A percentile compares a stretch with the other conserved stretches of the same genome.
These are phyloP conservation scores for Sporothrix inflata DNA, from an alignment of 2,329 filamentous ascomycete species.

Conservation along the genomic window DNA sequence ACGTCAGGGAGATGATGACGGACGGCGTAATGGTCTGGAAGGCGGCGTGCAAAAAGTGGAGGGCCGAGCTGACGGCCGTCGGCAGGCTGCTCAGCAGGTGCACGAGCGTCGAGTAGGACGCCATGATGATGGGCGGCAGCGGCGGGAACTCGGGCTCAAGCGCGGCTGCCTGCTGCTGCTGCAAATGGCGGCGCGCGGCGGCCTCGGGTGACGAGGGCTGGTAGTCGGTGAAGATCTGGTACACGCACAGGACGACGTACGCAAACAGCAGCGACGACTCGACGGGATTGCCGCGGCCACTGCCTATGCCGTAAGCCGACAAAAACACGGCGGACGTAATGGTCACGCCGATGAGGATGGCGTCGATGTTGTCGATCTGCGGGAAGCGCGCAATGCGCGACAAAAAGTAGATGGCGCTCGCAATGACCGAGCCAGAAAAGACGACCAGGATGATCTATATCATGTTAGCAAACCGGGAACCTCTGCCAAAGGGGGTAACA, in stretches of 20 bases:
- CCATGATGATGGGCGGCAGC: slow-evolving; percentile 97
- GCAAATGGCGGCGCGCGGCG: slow-evolving; percentile 58
- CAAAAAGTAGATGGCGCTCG: slow-evolving; percentile 91
- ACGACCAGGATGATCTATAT: slow-evolving; percentile 81
- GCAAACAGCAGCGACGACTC: slow-evolving; percentile 95
- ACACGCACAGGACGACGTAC: slow-evolving; percentile 97
- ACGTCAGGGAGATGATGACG: slow-evolving; percentile 91
- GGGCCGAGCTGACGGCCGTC: slow-evolving; percentile 77
- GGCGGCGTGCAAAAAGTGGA: slow-evolving; percentile 86
- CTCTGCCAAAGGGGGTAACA: no score
- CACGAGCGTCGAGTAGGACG: slow-evolving; percentile 89
- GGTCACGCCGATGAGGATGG: slow-evolving; percentile 86
- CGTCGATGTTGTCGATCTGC: slow-evolving; percentile 88
- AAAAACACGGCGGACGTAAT: slow-evolving; percentile 93
- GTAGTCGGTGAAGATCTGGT: slow-evolving; percentile 99
- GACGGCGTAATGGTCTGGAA: slow-evolving; percentile 95
- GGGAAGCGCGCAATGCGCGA: slow-evolving; percentile 95
- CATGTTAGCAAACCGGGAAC: neutral
- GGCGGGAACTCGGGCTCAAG: slow-evolving; percentile 87
- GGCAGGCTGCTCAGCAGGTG: slow-evolving; percentile 84
- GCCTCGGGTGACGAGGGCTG: slow-evolving; percentile 65
- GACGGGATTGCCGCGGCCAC: slow-evolving; percentile 89
- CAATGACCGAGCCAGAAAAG: slow-evolving; percentile 86
- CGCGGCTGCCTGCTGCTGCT: slow-evolving; percentile 42
- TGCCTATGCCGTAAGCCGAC: slow-evolving; percentile 91